Evolutionary conservation across 805 yeast species (phyloP), one percentile per base, ranked within the genome.

Genomic region (Candida oleophila): DNA sequence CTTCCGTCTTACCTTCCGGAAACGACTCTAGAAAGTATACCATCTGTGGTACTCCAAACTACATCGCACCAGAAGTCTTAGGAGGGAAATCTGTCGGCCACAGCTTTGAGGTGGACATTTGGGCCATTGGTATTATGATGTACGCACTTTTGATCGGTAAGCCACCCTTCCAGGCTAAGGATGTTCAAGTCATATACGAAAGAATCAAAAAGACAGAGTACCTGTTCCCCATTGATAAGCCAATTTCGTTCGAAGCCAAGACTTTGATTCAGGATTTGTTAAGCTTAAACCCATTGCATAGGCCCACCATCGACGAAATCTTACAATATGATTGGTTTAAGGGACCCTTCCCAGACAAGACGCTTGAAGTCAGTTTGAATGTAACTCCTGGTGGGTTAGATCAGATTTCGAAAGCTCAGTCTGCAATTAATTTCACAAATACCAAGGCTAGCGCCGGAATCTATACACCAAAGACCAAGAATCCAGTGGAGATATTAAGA

Each of bases 111-210:
- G 97, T 90, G 37, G 99, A 94, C 65, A 81, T 90, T 49, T 94
- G 99, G 99, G 95, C 99, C 8, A 82, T 90, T 54, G 99, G 99
- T 50, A 88, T 94, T 49, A 94, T 94, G 89, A 77, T 94, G 74
- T 94, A 85, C 62, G 97, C 99, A 7, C 77, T 94, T 68, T 74
- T 94, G 43, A 76, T 87, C 49, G 98, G 98, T 33, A 90, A 89
- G 65, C 99, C 99, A 12, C 99, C 99, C 1, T 94, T 94, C 72
- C 99, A 94, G 70, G 89, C 96, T 33, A 89, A 89, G 61, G 97
- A 91, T 63, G 97, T 94, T 40, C 85, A 89, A 57, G 81, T 85
- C 47, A 94, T 94, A 54, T 94, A 94, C 68, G 95, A 89, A 60
- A 80, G 96, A 69, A 94, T 94, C 64, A 89, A 90, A 65, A 76